Evolutionary conservation across 371 early-diverging fungal species (phyloP), one percentile per base, ranked within the genome.

Genomic region (Rhizopus delemar): DNA sequence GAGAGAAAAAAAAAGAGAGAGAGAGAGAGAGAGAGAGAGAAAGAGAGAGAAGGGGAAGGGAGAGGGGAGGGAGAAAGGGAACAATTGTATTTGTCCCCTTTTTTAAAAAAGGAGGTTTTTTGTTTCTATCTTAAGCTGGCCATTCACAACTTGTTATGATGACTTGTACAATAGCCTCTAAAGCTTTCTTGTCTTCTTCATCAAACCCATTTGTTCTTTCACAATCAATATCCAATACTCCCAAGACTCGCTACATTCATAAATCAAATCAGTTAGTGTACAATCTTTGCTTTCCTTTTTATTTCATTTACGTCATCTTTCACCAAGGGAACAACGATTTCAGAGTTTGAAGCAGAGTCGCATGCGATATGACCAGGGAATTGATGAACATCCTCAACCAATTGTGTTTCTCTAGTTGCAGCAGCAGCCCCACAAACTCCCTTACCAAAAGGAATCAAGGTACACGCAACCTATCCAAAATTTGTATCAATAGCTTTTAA

Each of bases 291-390:
- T 11, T 15, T 28, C 38, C 22, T 33, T 39, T 33, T 53, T 16
- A 3, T 45, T 39, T 43, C 39, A 38, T 61, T 67, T 71, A 81
- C 84, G 8, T 77, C 78, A 49, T 82, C 73, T 35, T 82, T 60
- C 22, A 85, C 64, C 57, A 96, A 66, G n/a, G 96, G 96, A 41
- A 96, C 87, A 0, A 96, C 96, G 39, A 94, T 81, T 75, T 96
- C 96, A 45, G 90, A 90, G 62, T 87, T 83, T n/a, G 90, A 87
- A 5, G 88, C 89, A 11, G 92, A 80, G 71, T 96, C 96, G 62
- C 96, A 96, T 2, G 95, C 93, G 71, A 96, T 96, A 77, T 96
- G 96, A 16, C 93, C 94, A 6, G 88, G 86, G 58, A 93, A 94
- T 41, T 78, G 76, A 68, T 92, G 90, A 29, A 94, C 94, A 64